These are phyloP conservation scores for Plasmodium gonderi DNA, from an alignment of 169 alveolate species.

Conservation along the genomic window DNA sequence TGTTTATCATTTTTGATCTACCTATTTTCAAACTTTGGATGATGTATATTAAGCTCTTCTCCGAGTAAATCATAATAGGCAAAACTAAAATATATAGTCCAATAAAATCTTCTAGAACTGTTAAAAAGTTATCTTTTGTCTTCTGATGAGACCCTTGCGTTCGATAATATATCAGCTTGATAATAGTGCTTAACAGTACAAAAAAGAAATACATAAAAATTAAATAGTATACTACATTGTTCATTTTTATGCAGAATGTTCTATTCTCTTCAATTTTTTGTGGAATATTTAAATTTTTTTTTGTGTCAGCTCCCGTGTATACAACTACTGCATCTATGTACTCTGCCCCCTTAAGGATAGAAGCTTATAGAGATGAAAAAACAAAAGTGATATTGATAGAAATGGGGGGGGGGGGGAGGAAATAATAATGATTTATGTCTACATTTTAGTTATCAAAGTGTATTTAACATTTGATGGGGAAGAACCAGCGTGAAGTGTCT, in stretches of 20 bases:
- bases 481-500: neutral
- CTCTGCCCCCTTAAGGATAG: conserved; percentile 63
- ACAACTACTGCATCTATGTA: conserved; percentile 74
- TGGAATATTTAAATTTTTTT: conserved; percentile 71
- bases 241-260: conserved; percentile 72
- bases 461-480: neutral
- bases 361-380: conserved; percentile 41
- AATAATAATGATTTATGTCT: neutral
- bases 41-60: conserved; percentile 68
- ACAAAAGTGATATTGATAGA: no score
- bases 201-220: conserved; percentile 58
- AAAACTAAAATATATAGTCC: conserved; percentile 64
- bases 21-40: conserved; percentile 75
- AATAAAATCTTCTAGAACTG: conserved; percentile 48
- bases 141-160: neutral
- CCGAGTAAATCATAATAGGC: conserved; percentile 74
- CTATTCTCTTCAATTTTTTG: conserved; percentile 49
- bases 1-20: neutral
- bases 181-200: conserved; percentile 37
- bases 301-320: conserved; percentile 75
- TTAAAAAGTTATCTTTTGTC: conserved; percentile 14
- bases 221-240: conserved; percentile 69
- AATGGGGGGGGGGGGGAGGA: no score
- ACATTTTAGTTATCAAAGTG: neutral
- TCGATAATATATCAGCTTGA: conserved; percentile 14